These are phyloP conservation scores for Staphylotrichum longicolle DNA, from an alignment of 495 filamentous ascomycete species.

Conservation along the genomic window DNA sequence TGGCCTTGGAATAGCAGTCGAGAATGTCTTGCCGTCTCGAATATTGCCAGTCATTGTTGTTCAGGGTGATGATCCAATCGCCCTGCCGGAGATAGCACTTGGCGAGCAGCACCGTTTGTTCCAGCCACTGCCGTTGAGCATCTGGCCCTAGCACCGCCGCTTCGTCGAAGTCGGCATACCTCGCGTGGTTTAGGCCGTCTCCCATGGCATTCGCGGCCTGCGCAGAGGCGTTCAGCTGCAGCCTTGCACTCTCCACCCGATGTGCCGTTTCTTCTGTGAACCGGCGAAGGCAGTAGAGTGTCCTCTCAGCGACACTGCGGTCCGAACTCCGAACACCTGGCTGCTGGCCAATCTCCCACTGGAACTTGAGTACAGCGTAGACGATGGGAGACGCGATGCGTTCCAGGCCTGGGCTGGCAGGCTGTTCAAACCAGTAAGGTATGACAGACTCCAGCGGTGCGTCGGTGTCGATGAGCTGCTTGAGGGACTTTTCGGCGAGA, in stretches of 20 bases:
- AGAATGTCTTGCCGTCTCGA: constrained; percentile 76
- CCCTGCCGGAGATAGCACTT: constrained; percentile 94
- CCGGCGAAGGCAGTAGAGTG: constrained; percentile 72
- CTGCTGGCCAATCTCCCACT: constrained; percentile 75
- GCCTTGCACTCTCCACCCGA: constrained; percentile 58
- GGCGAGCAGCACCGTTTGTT: constrained; percentile 75
- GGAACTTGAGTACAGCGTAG: constrained; percentile 91
- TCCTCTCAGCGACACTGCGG: constrained; percentile 50
- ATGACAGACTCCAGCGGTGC: constrained; percentile 62
- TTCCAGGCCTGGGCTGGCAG: constrained; percentile 31
- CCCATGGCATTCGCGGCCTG: constrained; percentile 51
- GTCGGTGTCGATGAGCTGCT: constrained; percentile 59
- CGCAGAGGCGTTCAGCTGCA: constrained; percentile 53
- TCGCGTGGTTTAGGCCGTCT: constrained; percentile 50
- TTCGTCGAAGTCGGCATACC: constrained; percentile 60
- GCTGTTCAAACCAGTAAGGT: constrained; percentile 54
- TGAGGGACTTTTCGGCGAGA: constrained; percentile 93
- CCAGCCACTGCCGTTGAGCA: constrained; percentile 48
- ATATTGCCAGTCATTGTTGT: constrained; percentile 82
- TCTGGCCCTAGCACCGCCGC: constrained; percentile 40
- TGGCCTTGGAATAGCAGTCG: constrained; percentile 82
- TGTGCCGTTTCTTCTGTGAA: constrained; percentile 79
- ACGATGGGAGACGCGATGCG: constrained; percentile 71
- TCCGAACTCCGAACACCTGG: constrained; percentile 38
- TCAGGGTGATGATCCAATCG: constrained; percentile 84